Evolutionary conservation across 352 stramenopile species (phyloP).

Genomic region (Phytophthora tentaculata): DNA sequence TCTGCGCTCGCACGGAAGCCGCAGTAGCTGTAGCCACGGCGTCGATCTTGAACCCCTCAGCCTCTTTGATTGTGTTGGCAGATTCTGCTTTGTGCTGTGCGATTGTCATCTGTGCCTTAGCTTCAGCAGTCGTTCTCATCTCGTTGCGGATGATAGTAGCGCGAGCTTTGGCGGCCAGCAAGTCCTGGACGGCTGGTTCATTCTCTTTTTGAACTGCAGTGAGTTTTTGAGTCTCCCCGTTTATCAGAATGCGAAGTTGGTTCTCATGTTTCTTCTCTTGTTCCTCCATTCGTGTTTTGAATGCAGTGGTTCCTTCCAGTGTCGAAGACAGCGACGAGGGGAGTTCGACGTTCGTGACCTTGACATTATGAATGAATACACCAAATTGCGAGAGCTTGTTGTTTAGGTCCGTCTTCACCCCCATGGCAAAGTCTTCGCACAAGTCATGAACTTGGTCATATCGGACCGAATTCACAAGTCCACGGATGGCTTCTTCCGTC

Average conservation of each 20-base stretch:
- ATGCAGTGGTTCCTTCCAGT: slow-evolving; percentile 84
- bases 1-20: not conserved
- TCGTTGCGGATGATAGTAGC: slow-evolving; percentile 80
- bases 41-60: slow-evolving; percentile 71
- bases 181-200: slow-evolving; percentile 75
- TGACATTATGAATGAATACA: slow-evolving; percentile 89
- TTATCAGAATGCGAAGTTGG: slow-evolving; percentile 84
- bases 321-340: slow-evolving; percentile 62
- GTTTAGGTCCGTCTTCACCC: slow-evolving; percentile 88
- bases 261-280: slow-evolving; percentile 92
- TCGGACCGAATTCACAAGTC: slow-evolving; percentile 82
- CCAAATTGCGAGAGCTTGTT: slow-evolving; percentile 72
- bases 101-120: slow-evolving; percentile 77
- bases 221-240: slow-evolving; percentile 85
- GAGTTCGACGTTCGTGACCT: slow-evolving; percentile 86
- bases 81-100: slow-evolving; percentile 59
- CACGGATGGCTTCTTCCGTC: slow-evolving; percentile 79
- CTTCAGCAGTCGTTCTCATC: slow-evolving; percentile 72
- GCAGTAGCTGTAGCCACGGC: slow-evolving; percentile 60
- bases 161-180: slow-evolving; percentile 68
- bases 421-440: slow-evolving; percentile 79
- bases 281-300: slow-evolving; percentile 90
- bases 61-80: slow-evolving; percentile 76
- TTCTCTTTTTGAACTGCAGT: slow-evolving; percentile 84
- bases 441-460: slow-evolving; percentile 87